Base-by-base conservation (phyloP, 805 yeast genomes). In the Candida railenensis region DNA sequence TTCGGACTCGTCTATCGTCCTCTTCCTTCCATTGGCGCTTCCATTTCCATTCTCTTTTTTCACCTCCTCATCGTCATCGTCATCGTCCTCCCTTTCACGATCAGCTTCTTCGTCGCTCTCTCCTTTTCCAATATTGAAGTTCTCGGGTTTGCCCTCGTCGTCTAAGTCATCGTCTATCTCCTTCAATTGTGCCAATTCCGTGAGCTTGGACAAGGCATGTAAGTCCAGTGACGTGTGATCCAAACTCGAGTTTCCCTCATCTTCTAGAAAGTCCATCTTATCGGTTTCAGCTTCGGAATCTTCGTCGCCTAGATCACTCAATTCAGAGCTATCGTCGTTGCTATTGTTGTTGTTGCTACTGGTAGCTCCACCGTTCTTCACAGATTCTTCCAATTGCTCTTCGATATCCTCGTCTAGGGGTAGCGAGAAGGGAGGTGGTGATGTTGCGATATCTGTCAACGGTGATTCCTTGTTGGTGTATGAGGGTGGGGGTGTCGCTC, bases 211-310 rank as follows among this genome's bases (percentile, higher is more conserved):
- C 40, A 72, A 61, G 4, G 67, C 63, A 43, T 60, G 62, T 51
- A 72, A 62, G 50, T 72, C 77, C 48, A 69, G 64, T 1, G 51
- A 56, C 22, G 50, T 62, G 36, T 57, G 61, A 18, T 57, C 63
- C 18, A 52, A 40, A 25, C 50, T 49, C n/a, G 48, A 41, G 28
- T 53, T 47, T 9, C 46, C 50, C 37, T 58, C 66, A 46, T 67
- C 73, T 19, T 73, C 75, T 49, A 74, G 59, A 49, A 68, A 71
- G 49, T 82, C 92, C 88, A 89, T 81, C 55, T 81, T 85, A 59
- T 90, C 97, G 0, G 97, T 90, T 61, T 90, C 97, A 15, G 94
- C 96, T 65, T 90, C 97, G 14, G 94, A 85, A 46, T 76, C 82
- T 47, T 80, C 72, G 45, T 80, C 85, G 41, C 79, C 82, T 51